Conservation (phyloP, 2,329 filamentous ascomycete genomes). For the Aspergillus texensis region DNA sequence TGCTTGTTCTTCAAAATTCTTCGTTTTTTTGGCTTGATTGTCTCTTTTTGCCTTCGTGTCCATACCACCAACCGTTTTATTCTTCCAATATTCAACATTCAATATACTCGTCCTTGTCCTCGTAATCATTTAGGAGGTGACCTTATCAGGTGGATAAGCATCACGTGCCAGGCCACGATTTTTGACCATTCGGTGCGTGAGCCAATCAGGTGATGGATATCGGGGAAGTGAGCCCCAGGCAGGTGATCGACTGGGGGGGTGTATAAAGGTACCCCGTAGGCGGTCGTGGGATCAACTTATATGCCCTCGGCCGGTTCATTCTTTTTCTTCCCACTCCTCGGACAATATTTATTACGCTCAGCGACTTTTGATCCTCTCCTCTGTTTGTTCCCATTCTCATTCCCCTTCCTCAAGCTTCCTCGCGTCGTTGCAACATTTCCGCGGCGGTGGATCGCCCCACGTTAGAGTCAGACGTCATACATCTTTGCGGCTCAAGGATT, state of each 20-base stretch:
- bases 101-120: neutral
- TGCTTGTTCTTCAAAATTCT: neutral
- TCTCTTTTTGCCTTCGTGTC: neutral
- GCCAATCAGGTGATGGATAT: slow-evolving; percentile 16
- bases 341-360: neutral
- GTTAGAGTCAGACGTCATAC: slow-evolving; percentile 26
- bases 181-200: neutral
- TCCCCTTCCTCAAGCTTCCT: neutral
- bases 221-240: slow-evolving; percentile 1
- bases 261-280: neutral
- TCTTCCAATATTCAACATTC: neutral
- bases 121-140: neutral
- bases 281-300: neutral
- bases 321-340: neutral
- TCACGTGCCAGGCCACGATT: slow-evolving; percentile 15
- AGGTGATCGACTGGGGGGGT: slow-evolving; percentile 10
- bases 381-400: neutral
- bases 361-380: neutral
- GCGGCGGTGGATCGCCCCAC: slow-evolving; percentile 18
- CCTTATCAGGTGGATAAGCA: neutral
- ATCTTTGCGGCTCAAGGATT: slow-evolving; percentile 8
- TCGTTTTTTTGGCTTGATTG: neutral
- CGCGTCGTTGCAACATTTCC: neutral
- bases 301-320: neutral
- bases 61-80: neutral